phyloP scores from a whole-genome alignment of 1,284 basidiomycete species.

The Xerocomus nothofagi region DNA sequence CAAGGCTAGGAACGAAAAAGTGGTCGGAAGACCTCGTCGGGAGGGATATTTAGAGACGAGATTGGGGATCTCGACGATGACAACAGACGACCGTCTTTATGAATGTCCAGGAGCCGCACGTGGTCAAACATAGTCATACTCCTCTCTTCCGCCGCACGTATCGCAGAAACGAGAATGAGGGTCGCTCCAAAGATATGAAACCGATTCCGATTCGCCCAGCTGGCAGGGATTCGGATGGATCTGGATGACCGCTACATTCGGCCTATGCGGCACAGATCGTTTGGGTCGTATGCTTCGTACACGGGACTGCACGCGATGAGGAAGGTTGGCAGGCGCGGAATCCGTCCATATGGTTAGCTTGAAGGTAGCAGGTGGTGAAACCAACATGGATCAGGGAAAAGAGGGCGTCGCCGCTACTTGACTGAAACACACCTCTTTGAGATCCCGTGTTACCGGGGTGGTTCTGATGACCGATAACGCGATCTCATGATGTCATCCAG shows the following conservation, averaged over 20 bases:
- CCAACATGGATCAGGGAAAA: neutral
- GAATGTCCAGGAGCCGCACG: constrained; percentile 7
- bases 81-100: constrained; percentile 20
- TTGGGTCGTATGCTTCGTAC: neutral
- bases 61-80: neutral
- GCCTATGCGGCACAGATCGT: neutral
- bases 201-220: constrained; percentile 19
- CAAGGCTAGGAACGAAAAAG: neutral
- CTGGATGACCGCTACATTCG: neutral
- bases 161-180: constrained; percentile 1
- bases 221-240: neutral
- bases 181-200: neutral
- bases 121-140: constrained; percentile 11
- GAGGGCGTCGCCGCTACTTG: neutral
- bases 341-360: neutral
- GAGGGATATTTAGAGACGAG: neutral
- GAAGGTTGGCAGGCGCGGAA: neutral
- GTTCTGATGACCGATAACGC: neutral
- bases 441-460: neutral
- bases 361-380: neutral
- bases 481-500: neutral
- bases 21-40: neutral
- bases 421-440: neutral
- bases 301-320: neutral
- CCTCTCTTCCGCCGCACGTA: constrained; percentile 4